Evolutionary conservation across 2,329 filamentous ascomycete species (phyloP), one percentile per base, ranked within the genome.

Genomic region (Cercospora sp.): DNA sequence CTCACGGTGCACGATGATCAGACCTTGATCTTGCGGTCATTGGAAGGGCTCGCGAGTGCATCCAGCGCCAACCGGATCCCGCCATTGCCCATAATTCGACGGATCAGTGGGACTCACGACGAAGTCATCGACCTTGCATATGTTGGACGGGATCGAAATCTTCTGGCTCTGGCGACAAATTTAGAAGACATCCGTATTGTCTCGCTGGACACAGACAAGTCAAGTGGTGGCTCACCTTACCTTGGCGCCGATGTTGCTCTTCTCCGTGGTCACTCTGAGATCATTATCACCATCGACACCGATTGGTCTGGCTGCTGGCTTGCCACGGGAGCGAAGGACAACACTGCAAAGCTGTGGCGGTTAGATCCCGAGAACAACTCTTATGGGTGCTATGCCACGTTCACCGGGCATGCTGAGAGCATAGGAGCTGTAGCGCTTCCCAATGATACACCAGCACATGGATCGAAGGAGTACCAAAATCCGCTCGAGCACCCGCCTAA

Each of bases 231-330:
- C 23, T 70, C 73, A 5, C 71, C 75, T 6, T 95, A 94, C 77
- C 97, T 98, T 78, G 95, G 95, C 13, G 92, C 94, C 68, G 95
- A 99, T 75, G 86, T 97, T 45, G 92, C 90, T 2, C 83, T 95
- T 26, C 84, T 99, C 1, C 92, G 92, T 76, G 95, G 95, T 1
- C 95, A 99, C 74, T 90, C 94, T 60, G 95, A 99, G 73, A 97
- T 99, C 62, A 91, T 99, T 68, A 97, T 99, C 73, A 94, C 93
- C 67, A 84, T 99, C 48, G 94, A 97, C 77, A 89, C 93, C 2
- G 95, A 99, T 80, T 97, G 93, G 93, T 98, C 95, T 9, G 96
- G 96, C 0, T 90, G 95, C 78, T 99, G 95, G 95, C 87, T 99
- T 45, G 94, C 91, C 12, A 98, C 95, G 1, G 95, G 94, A 63